Evolutionary conservation across 176 grass and related monocot genomes (phyloP).

Genomic region (Cocos nucifera): DNA sequence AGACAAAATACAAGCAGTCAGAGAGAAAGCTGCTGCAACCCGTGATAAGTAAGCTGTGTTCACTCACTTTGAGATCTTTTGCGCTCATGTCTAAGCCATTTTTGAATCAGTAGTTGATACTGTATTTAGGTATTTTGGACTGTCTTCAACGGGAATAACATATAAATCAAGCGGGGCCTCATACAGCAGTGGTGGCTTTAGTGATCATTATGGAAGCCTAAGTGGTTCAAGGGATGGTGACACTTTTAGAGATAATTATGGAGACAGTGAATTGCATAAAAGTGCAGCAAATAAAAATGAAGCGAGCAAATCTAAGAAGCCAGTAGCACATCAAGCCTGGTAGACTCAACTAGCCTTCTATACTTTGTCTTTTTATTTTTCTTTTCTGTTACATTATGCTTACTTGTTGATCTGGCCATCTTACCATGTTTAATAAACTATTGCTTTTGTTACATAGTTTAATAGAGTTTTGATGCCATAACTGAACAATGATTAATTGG

Average conservation of each 20-base stretch:
- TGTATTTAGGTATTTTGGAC: conserved; percentile 67
- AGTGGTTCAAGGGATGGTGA: conserved; percentile 58
- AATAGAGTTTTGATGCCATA: no score
- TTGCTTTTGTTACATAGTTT: no score
- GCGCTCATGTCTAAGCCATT: not conserved
- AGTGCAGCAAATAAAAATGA: conserved; percentile 25
- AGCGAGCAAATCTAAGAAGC: conserved; percentile 50
- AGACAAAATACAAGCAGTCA: conserved; percentile 80
- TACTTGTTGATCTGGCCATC: no score
- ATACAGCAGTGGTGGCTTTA: conserved; percentile 35
- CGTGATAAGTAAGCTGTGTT: conserved; percentile 72
- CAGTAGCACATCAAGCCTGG: conserved; percentile 29
- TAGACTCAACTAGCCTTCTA: conserved; percentile 14
- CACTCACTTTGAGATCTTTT: no score
- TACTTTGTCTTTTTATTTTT: no score
- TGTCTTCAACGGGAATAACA: conserved; percentile 85
- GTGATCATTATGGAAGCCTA: conserved; percentile 73
- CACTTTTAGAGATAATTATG: conserved; percentile 51
- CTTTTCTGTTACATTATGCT: no score
- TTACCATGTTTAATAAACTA: no score
- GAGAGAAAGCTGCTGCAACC: conserved; percentile 80
- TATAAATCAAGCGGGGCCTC: conserved; percentile 71
- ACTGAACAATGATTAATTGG: no score
- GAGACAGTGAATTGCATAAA: conserved; percentile 36
- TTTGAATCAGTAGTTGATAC: conserved; percentile 23